A percentile compares a stretch with the other conserved stretches of the same genome.
phyloP scores from a whole-genome alignment of 78 protist genomes.

The Dictyostelium brefeldianum region DNA sequence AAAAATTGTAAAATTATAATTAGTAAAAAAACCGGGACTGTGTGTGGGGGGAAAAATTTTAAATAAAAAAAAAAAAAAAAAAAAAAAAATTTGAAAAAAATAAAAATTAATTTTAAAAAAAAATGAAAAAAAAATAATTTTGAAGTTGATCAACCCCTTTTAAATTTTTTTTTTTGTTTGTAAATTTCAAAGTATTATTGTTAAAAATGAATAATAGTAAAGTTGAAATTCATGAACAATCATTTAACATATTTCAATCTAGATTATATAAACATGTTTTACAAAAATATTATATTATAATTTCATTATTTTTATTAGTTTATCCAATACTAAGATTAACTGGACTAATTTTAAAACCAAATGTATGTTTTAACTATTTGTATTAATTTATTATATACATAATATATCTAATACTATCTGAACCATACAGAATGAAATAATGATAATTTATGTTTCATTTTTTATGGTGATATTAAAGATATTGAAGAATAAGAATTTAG shows the following conservation, averaged over 20 bases:
- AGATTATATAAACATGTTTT: conserved; percentile 2
- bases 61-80: too few species aligned
- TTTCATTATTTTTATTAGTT: neutral
- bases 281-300: conserved; percentile 26
- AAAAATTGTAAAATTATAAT: too few species aligned
- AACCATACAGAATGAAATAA: conserved; percentile 1
- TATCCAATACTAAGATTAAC: conserved; percentile 6
- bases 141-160: neutral
- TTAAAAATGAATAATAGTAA: neutral
- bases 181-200: too few species aligned
- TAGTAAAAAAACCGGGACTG: too few species aligned
- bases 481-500: neutral
- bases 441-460: conserved; percentile 5
- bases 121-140: neutral
- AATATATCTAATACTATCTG: too few species aligned
- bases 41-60: too few species aligned
- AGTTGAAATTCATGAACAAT: conserved; percentile 3
- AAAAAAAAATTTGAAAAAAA: too few species aligned
- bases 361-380: neutral
- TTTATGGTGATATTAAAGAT: conserved; percentile 23
- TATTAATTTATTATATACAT: too few species aligned
- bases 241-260: neutral
- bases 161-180: too few species aligned
- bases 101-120: too few species aligned
- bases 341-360: conserved; percentile 1